Percentiles rank a stretch among this genome's conserved stretches.
Evolutionary conservation across 2,329 filamentous ascomycete species (phyloP).

Genomic region (Hawksworthiomyces lignivorus): DNA sequence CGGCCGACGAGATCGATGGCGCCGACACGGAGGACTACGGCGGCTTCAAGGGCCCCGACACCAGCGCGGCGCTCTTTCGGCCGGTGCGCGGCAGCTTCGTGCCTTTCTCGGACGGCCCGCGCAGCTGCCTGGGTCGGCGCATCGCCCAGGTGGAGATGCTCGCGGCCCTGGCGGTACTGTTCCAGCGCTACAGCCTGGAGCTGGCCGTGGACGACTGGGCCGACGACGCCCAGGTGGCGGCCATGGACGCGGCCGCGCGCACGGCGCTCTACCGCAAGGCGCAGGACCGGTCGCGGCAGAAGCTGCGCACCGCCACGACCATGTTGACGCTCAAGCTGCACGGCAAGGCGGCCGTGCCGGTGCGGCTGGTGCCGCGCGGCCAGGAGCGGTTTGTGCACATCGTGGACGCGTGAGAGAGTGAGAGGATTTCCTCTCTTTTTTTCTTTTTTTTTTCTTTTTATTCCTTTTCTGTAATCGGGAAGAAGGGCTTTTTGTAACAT

Average conservation of each 20-base stretch:
- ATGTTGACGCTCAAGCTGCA: slow-evolving; percentile 67
- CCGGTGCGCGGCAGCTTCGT: slow-evolving; percentile 49
- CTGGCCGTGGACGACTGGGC: slow-evolving; percentile 55
- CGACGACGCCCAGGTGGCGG: slow-evolving; percentile 44
- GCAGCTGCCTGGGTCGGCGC: slow-evolving; percentile 50
- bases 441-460: too few species aligned
- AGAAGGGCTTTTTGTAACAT: too few species aligned
- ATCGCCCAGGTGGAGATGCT: slow-evolving; percentile 54
- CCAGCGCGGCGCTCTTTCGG: slow-evolving; percentile 52
- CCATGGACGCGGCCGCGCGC: slow-evolving; percentile 39
- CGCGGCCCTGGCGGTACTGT: slow-evolving; percentile 45
- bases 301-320: slow-evolving; percentile 48
- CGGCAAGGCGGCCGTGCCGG: slow-evolving; percentile 49
- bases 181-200: slow-evolving; percentile 58
- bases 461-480: too few species aligned
- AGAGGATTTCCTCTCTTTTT: too few species aligned
- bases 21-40: slow-evolving; percentile 47
- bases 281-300: slow-evolving; percentile 42
- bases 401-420: slow-evolving; percentile 16
- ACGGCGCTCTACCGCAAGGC: slow-evolving; percentile 54
- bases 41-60: slow-evolving; percentile 53
- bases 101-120: slow-evolving; percentile 51
- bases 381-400: slow-evolving; percentile 56
- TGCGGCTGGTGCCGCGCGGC: slow-evolving; percentile 62
- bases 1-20: slow-evolving; percentile 22